Base-by-base conservation (phyloP, 805 yeast genomes). In the Lipomyces sp. region DNA sequence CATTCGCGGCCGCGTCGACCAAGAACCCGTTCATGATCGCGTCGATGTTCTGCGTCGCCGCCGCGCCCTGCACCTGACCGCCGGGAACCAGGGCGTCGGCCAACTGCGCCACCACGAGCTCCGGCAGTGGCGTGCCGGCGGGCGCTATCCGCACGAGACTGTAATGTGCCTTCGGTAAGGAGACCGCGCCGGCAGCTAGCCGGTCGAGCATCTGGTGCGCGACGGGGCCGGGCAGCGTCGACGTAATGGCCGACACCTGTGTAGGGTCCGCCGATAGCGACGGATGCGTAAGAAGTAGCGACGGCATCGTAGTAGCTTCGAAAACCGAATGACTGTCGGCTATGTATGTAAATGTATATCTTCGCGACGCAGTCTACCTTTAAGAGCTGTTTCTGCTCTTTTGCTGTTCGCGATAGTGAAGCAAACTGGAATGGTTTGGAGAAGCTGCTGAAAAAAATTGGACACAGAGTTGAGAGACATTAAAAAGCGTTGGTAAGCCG, bases 1-100 rank as follows among this genome's bases (percentile, higher is more conserved):
- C 70, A 14, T 56, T 61, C 4, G 74, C 69, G n/a, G 14, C 56
- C 14, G 42, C 57, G 1, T 50, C 39, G 10, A 58, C 49, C 45
- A 78, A 68, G 56, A 85, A 83, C 0, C 90, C 91, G 29, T 76
- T 74, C 73, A 82, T 74, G 45, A 85, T 71, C 23, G 82, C 90
- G 60, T 82, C 84, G 47, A 86, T 65, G 40, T 46, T 50, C 43
- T 55, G 59, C 16, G 37, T 11, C 14, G 53, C 47, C 11, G 63
- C 41, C 2, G 58, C 57, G 18, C 74, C 74, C 5, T 46, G 45
- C 13, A 71, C 45, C 19, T 34, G 42, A 24, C 71, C 74, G 2
- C 65, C 63, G 18, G 66, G 62, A 19, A 51, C 49, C 50, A 72
- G 49, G 2, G 69, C 45, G 1, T 48, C 53, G 41, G 52, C 63